A percentile compares a stretch with the other conserved stretches of the same genome.
These are phyloP conservation scores for Acanthamoeba healyi DNA, from an alignment of 208 protist species.

Conservation along the genomic window DNA sequence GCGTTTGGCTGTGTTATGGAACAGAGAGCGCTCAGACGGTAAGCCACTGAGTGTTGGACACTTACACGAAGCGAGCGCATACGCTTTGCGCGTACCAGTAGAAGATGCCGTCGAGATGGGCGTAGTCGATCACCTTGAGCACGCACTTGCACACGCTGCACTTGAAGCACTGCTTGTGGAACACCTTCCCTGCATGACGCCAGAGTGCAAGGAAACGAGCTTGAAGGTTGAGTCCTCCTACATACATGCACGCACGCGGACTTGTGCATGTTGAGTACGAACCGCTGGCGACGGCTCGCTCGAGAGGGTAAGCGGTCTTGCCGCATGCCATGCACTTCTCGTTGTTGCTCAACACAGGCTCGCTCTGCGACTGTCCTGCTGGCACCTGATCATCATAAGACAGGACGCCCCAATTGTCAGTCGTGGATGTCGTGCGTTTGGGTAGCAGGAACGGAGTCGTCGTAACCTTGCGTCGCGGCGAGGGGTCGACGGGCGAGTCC, in stretches of 20 bases:
- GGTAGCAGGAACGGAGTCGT: neutral
- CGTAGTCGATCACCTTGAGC: constrained; percentile 75
- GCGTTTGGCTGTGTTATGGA: constrained; percentile 77
- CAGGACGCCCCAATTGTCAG: no score
- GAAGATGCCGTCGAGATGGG: constrained; percentile 73
- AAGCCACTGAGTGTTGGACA: no score
- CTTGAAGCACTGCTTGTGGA: constrained; percentile 76
- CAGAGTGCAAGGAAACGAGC: no score
- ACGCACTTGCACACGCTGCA: constrained; percentile 73
- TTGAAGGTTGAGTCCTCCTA: no score
- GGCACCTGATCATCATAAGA: neutral
- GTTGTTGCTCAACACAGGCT: constrained; percentile 41
- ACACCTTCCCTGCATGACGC: constrained; percentile 73
- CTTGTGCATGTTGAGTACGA: no score
- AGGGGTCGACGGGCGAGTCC: constrained; percentile 23
- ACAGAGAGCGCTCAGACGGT: no score
- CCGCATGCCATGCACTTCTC: constrained; percentile 69
- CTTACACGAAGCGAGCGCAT: no score
- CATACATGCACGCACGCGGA: no score
- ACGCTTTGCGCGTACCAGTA: no score
- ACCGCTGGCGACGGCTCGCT: constrained; percentile 63
- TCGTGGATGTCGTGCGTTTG: no score
- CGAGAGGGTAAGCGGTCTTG: constrained; percentile 71
- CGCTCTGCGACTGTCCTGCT: constrained; percentile 7
- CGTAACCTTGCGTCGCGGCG: neutral